Evolutionary conservation across 1,284 basidiomycete genomes (phyloP), one percentile per base, ranked within the genome.

Genomic region (Chalciporus sp.): DNA sequence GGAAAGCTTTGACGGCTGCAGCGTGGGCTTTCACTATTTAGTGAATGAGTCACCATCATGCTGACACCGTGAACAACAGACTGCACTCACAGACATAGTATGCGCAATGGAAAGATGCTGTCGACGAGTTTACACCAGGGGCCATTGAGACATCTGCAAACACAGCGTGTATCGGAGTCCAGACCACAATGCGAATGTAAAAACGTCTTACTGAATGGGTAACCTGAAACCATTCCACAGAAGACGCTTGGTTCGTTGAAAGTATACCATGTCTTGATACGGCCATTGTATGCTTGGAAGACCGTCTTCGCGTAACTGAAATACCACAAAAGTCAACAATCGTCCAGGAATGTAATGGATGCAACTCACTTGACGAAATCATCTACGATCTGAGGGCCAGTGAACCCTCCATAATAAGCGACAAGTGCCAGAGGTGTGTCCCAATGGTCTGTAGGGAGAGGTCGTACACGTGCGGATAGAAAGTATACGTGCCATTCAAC

Each of bases 171-270:
- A 23, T 23, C 23, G 23, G 23, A 23, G 2, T 23, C 3, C 23
- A 23, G 23, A 6, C 23, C 23, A 23, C 23, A 23, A 42, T 23
- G 19, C 28, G 37, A 49, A 19, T 17, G 37, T 54, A 39, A 19
- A 19, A 14, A 17, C 19, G 23, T 23, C 74, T 35, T 42, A 78
- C 77, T 76, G 64, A 78, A 79, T 2, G 77, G 76, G 62, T 74
- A 78, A 7, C 66, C 63, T 0, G 60, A 66, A 42, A 74, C 52
- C 58, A 72, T 70, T 33, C 63, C 54, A 57, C 78, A 80, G 56
- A 68, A 77, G 1, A 77, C 76, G 16, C 72, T 70, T 20, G 78
- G 78, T 56, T 79, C 78, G 51, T 80, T 79, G 70, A 80, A 80
- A 0, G 78, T 80, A 58, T 75, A 76, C 76, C 78, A 80, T 42